Evolutionary conservation across 495 filamentous ascomycete species (phyloP).

Genomic region (Friedmanniomyces endolithicus): DNA sequence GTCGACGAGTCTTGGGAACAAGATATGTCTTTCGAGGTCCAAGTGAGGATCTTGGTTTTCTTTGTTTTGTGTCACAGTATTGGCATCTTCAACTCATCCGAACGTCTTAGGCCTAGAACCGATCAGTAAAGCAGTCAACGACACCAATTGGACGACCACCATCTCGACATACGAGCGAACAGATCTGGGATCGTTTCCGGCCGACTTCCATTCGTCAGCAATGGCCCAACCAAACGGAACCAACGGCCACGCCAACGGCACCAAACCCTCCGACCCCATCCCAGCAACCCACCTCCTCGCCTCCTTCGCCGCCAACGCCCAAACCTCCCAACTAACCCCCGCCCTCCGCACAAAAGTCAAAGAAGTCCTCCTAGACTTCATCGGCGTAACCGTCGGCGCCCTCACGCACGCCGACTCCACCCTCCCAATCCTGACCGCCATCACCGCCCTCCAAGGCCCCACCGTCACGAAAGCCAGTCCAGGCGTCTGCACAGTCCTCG

Average conservation of each 20-base stretch:
- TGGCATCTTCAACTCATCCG: no score
- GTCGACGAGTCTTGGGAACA: neutral
- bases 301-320: conserved; percentile 13
- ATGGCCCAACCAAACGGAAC: neutral
- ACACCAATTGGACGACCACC: neutral
- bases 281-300: conserved; percentile 18
- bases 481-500: conserved; percentile 16
- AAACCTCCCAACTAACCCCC: conserved; percentile 3
- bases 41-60: no score
- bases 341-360: conserved; percentile 14
- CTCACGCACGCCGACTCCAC: conserved; percentile 19
- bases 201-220: no score
- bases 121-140: neutral
- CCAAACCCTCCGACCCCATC: neutral
- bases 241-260: neutral
- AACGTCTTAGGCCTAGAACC: no score
- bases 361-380: conserved; percentile 22
- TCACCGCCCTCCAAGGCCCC: conserved; percentile 15
- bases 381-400: conserved; percentile 18
- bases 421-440: conserved; percentile 16
- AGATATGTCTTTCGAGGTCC: no score
- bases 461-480: conserved; percentile 1
- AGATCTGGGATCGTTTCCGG: no score
- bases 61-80: no score
- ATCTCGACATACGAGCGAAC: neutral